phyloP scores from a whole-genome alignment of 2,329 filamentous ascomycete genomes.

The Colletotrichum navitas region DNA sequence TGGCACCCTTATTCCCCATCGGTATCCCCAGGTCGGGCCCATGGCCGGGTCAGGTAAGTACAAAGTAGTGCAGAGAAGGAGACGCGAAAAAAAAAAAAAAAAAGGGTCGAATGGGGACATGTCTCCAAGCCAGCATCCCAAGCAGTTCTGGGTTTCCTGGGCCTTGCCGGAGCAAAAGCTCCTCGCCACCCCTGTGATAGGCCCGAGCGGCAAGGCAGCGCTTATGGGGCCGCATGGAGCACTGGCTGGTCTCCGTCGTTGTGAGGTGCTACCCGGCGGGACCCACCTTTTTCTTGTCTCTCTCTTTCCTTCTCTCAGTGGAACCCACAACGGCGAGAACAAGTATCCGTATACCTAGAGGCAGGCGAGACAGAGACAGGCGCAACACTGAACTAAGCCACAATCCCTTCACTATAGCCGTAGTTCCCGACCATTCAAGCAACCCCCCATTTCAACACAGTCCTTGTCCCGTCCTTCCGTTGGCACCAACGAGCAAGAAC shows the following conservation, averaged over 20 bases:
- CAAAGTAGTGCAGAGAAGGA: background rate
- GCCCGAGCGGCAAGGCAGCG: conserved; percentile 38
- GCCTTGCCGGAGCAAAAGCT: conserved; percentile 42
- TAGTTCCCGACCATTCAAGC: background rate
- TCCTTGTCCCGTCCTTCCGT: conserved; percentile 4
- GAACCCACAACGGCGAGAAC: conserved; percentile 14
- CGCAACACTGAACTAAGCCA: background rate
- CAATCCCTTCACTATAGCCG: background rate
- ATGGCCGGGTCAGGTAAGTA: conserved; percentile 26
- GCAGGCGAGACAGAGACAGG: background rate
- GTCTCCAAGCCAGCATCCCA: conserved; percentile 21
- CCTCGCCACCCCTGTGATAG: conserved; percentile 35
- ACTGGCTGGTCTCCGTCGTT: conserved; percentile 13
- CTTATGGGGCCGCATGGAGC: conserved; percentile 40
- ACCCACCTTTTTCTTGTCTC: conserved; percentile 24
- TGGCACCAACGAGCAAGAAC: background rate
- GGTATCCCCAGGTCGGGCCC: conserved; percentile 16
- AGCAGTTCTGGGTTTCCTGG: conserved; percentile 9
- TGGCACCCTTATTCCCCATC: conserved; percentile 10
- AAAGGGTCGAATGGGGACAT: conserved; percentile 20
- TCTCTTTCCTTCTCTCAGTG: background rate
- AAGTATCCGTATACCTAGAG: background rate
- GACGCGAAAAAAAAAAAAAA: conserved; percentile 17
- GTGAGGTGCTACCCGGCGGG: conserved; percentile 14
- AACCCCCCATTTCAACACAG: background rate